Percentiles rank a stretch among this genome's conserved stretches.
Evolutionary conservation across 1,139 yeast genomes (phyloP).

Genomic region (Sugiyamaella xylanicola): DNA sequence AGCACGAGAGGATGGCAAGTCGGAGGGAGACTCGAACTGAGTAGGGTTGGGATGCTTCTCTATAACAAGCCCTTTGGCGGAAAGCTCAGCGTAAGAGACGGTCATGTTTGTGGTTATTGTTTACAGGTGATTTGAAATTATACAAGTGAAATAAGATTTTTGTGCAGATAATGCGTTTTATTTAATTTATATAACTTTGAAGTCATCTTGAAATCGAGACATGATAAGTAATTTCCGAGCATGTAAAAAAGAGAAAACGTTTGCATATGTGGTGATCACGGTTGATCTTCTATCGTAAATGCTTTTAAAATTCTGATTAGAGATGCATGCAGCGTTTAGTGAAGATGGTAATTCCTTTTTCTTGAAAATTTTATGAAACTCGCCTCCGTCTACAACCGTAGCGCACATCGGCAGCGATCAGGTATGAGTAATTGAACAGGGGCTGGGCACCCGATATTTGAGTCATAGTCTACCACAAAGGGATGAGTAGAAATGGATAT

Average conservation of each 20-base stretch:
- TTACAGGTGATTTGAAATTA: no score
- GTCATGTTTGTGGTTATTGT: slow-evolving; percentile 23
- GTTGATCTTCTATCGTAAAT: not conserved
- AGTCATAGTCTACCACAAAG: no score
- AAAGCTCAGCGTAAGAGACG: slow-evolving; percentile 24
- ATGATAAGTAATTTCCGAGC: not conserved
- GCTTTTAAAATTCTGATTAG: not conserved
- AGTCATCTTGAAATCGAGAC: not conserved
- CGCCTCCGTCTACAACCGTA: slow-evolving; percentile 8
- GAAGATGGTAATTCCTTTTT: not conserved
- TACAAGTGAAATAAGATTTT: not conserved
- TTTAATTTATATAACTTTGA: not conserved
- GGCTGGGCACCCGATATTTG: no score
- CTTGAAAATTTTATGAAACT: slow-evolving; percentile 1
- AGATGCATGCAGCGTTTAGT: not conserved
- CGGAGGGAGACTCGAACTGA: slow-evolving; percentile 27
- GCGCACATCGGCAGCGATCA: no score
- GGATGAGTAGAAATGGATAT: no score
- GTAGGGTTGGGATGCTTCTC: slow-evolving; percentile 24
- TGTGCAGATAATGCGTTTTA: not conserved
- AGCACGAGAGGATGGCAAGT: slow-evolving; percentile 25
- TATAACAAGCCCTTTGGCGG: slow-evolving; percentile 28
- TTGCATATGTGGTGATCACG: not conserved
- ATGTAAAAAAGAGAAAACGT: not conserved
- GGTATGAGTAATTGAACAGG: no score